Conservation (phyloP, 2,329 filamentous ascomycete genomes). For the Penicillium griseofulvum region DNA sequence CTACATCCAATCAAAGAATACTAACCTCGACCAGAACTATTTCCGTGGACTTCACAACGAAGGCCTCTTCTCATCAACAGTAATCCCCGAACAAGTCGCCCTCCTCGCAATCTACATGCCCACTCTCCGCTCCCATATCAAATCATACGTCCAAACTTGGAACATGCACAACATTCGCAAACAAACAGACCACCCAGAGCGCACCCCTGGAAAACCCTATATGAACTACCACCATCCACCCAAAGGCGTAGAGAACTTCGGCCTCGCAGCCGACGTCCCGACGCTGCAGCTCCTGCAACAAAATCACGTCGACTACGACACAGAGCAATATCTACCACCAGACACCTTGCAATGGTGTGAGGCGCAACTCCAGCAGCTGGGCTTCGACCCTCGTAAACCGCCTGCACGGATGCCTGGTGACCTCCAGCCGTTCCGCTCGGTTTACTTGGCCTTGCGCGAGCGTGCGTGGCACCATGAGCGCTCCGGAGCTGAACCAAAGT, state of each 20-base stretch:
- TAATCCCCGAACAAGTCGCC: conserved; percentile 8
- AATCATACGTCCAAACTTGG: conserved; percentile 9
- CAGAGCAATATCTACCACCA: conserved; percentile 9
- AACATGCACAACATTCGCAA: conserved; percentile 13
- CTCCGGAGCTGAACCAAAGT: neutral
- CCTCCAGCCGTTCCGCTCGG: conserved; percentile 7
- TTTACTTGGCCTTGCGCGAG: conserved; percentile 7
- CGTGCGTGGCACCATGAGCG: conserved; percentile 6
- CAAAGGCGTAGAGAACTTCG: conserved; percentile 10
- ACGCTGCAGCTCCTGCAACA: conserved; percentile 3
- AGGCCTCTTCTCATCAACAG: conserved; percentile 4
- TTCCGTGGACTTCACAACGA: conserved; percentile 8
- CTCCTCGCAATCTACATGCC: conserved; percentile 12
- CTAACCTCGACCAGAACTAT: conserved; percentile 7
- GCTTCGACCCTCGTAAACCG: conserved; percentile 8
- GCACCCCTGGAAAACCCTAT: conserved; percentile 5
- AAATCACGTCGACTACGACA: neutral
- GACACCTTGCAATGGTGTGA: conserved; percentile 8
- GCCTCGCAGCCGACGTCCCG: neutral
- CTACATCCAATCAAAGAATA: neutral
- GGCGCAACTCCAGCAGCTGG: conserved; percentile 6
- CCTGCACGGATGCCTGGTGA: conserved; percentile 2
- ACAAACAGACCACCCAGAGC: conserved; percentile 7
- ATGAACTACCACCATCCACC: conserved; percentile 13
- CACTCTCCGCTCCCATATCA: conserved; percentile 5